Conservation (phyloP, 2,329 filamentous ascomycete genomes). For the Fusarium sp. region DNA sequence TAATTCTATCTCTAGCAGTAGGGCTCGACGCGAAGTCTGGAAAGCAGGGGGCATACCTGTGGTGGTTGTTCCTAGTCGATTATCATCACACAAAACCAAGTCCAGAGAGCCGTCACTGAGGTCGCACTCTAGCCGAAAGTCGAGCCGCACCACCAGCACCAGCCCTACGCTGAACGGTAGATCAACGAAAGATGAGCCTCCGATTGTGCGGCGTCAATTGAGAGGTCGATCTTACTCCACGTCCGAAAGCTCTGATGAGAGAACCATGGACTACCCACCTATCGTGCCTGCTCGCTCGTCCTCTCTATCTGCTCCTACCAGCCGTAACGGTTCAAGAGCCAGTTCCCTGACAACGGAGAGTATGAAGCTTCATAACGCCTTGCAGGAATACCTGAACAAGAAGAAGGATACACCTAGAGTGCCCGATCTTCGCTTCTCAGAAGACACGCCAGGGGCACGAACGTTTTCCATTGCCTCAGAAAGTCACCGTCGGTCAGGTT, state of each 20-base stretch:
- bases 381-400: constrained; percentile 40
- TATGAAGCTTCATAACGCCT: constrained; percentile 62
- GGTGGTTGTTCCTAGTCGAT: constrained; percentile 68
- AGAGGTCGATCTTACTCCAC: constrained; percentile 56
- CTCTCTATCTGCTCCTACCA: constrained; percentile 70
- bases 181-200: constrained; percentile 53
- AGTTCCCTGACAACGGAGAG: constrained; percentile 68
- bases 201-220: constrained; percentile 54
- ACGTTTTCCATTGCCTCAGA: constrained; percentile 42
- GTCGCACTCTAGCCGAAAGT: constrained; percentile 68
- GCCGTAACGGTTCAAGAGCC: constrained; percentile 63
- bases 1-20: constrained; percentile 62
- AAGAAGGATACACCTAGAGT: constrained; percentile 15
- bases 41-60: constrained; percentile 70
- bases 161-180: constrained; percentile 57
- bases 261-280: constrained; percentile 69
- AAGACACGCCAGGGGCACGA: constrained; percentile 6
- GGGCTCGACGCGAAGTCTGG: constrained; percentile 66
- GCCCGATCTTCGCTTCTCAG: constrained; percentile 28
- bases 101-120: constrained; percentile 65
- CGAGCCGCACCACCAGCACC: constrained; percentile 63
- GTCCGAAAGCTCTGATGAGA: constrained; percentile 60
- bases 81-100: constrained; percentile 62
- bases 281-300: constrained; percentile 65
- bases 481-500: constrained; percentile 47